These are phyloP conservation scores for Kandelia obovata DNA, from an alignment of 345 rosid genomes.

Conservation along the genomic window DNA sequence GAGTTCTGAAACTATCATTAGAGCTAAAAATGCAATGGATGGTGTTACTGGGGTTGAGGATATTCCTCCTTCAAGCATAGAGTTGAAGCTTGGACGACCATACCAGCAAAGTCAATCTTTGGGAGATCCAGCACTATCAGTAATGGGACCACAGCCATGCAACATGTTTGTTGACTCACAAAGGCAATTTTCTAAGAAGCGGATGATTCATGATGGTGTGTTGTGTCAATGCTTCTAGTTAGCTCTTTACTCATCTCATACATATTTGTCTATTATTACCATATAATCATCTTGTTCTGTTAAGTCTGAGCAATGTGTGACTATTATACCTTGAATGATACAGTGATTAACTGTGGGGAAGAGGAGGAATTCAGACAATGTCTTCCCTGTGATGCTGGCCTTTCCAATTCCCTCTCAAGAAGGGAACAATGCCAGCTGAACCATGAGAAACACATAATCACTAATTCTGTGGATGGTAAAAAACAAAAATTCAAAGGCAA, in stretches of 20 bases:
- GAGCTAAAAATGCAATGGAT: slow-evolving; percentile 20
- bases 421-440: slow-evolving; percentile 26
- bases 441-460: slow-evolving; percentile 14
- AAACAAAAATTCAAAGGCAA: slow-evolving; percentile 17
- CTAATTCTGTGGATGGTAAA: slow-evolving; percentile 7
- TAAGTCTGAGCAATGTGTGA: slow-evolving; percentile 16
- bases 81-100: slow-evolving; percentile 56
- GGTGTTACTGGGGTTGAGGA: slow-evolving; percentile 19
- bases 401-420: slow-evolving; percentile 17
- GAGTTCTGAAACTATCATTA: slow-evolving; percentile 11
- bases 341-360: slow-evolving; percentile 28
- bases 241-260: slow-evolving; percentile 3
- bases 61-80: slow-evolving; percentile 38
- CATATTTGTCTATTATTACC: slow-evolving; percentile 8
- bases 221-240: slow-evolving; percentile 15
- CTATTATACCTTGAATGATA: slow-evolving; percentile 26
- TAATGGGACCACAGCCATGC: slow-evolving; percentile 16
- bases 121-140: slow-evolving; percentile 29
- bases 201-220: slow-evolving; percentile 37
- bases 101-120: slow-evolving; percentile 30
- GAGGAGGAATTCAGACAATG: slow-evolving; percentile 25
- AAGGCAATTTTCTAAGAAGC: slow-evolving; percentile 26
- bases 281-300: slow-evolving; percentile 1
- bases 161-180: slow-evolving; percentile 17
- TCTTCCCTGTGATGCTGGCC: slow-evolving; percentile 20